phyloP scores from a whole-genome alignment of 345 rosid species.

The Eucalyptus marginata region DNA sequence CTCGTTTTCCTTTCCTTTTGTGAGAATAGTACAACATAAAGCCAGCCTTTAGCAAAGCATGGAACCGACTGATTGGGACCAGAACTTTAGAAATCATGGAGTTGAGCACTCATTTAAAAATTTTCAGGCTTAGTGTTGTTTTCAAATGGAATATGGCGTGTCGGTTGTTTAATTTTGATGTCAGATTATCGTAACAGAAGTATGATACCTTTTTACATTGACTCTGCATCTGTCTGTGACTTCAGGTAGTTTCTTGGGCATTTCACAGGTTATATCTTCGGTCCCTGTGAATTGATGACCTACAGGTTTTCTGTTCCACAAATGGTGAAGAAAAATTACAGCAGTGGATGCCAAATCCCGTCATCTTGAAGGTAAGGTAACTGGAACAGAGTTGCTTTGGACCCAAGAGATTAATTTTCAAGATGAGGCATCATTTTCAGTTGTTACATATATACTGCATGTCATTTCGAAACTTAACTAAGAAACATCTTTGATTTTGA shows the following conservation, averaged over 20 bases:
- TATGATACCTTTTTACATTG: not conserved
- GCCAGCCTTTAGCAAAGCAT: not conserved
- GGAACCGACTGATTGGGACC: not conserved
- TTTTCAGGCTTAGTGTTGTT: not conserved
- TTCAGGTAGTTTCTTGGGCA: not conserved
- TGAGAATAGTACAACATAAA: not conserved
- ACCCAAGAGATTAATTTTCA: not conserved
- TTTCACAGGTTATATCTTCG: not conserved
- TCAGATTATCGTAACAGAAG: not conserved
- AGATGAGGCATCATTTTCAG: not conserved
- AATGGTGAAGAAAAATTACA: not conserved
- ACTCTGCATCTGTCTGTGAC: not conserved
- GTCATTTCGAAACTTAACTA: not conserved
- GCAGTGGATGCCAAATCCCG: not conserved
- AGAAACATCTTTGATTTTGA: not conserved
- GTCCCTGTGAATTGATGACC: fast-evolving
- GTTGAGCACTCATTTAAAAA: not conserved
- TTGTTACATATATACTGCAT: fast-evolving
- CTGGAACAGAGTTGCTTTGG: fast-evolving
- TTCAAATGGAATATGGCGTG: not conserved
- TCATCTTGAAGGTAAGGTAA: not conserved
- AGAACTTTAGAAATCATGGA: not conserved
- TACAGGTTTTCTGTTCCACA: not conserved
- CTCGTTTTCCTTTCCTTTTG: not conserved
- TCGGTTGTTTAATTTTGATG: not conserved